These are phyloP conservation scores for Phytophthora tentaculata DNA, from an alignment of 352 stramenopile genomes.

Conservation along the genomic window DNA sequence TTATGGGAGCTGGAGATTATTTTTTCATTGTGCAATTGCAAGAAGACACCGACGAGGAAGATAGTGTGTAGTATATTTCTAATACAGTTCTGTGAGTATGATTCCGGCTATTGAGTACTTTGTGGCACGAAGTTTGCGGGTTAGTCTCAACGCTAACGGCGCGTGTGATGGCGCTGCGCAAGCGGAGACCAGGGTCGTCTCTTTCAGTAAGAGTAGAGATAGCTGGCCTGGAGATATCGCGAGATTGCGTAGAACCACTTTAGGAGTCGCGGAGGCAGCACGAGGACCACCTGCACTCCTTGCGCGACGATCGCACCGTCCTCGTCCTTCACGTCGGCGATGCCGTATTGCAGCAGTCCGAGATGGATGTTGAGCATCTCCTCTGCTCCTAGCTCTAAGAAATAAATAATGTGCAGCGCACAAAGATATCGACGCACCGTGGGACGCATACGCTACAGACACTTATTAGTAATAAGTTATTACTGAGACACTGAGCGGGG, in stretches of 20 bases:
- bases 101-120: neutral
- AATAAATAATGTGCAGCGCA: neutral
- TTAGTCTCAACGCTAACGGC: conserved; percentile 1
- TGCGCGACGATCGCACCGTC: conserved; percentile 33
- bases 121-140: neutral
- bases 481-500: conserved; percentile 21
- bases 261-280: conserved; percentile 19
- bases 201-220: conserved; percentile 21
- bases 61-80: conserved; percentile 7
- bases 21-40: conserved; percentile 60
- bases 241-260: conserved; percentile 16
- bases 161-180: neutral
- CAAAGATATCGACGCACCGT: neutral
- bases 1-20: conserved; percentile 56
- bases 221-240: conserved; percentile 27
- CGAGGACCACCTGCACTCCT: conserved; percentile 24
- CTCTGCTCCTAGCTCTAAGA: conserved; percentile 8
- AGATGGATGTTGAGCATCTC: conserved; percentile 28
- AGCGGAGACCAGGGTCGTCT: neutral
- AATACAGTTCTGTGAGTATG: conserved; percentile 13
- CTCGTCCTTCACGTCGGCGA: conserved; percentile 31
- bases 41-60: conserved; percentile 34
- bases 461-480: too few relatives aligned
- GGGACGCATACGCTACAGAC: neutral
- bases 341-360: conserved; percentile 28